Evolutionary conservation across 176 grass and related monocot species (phyloP), one percentile per base, ranked within the genome.

Genomic region (Saccharum officinarum): DNA sequence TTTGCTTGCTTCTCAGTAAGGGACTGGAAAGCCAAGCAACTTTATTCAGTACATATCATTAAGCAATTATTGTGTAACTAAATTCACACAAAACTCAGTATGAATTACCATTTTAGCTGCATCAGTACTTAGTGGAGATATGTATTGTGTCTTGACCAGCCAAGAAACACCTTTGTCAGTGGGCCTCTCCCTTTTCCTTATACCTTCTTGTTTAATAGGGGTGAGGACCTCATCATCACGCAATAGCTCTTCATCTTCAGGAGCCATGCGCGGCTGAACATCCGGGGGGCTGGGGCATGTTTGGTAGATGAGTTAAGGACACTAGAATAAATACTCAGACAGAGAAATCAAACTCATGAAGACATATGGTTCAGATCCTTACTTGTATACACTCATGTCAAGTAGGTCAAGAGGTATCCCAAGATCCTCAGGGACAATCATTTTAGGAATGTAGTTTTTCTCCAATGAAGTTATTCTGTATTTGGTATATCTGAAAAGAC

Each of bases 71-170:
- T 80, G 28, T 60, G 44, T 47, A 90, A 84, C 71, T 80, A 90
- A 39, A 84, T 85, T 40, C 73, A 86, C n/a, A 63, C 30, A 75
- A 46, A 62, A 80, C 65, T 70, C 38, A 75, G 10, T 62, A 78
- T 39, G 59, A 12, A 76, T 66, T 94, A 99, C 97, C 92, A 25
- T 87, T 89, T 96, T 99, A 60, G 97, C 86, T 77, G 91, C 90
- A 76, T 99, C 97, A 70, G 81, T 89, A 50, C 86, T 99, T 26
- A 99, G 86, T 60, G 97, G 92, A 89, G 97, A 99, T 85, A 99
- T 99, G 72, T 99, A 99, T 67, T 99, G 93, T 64, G 97, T 99
- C 86, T 99, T 99, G 72, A 99, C 97, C 88, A 99, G 82, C 97
- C 97, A 99, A 87, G 97, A 94, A 86, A 99, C 88, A 69, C 97